Base-by-base conservation (phyloP, 371 early-diverging fungal genomes). In the Mortierella sp. region DNA sequence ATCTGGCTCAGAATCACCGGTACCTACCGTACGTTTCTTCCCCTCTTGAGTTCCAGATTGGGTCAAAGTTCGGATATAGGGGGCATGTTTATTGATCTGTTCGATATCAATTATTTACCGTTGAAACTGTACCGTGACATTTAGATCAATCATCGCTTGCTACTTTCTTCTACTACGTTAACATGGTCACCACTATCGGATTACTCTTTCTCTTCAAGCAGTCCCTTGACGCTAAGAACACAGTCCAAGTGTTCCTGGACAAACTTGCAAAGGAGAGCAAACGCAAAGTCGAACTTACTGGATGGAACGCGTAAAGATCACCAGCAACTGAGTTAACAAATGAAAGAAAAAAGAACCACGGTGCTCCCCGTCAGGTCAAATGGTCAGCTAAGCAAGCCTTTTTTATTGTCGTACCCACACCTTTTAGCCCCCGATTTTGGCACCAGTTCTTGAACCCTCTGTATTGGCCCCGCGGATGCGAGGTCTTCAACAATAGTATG, bases 401-500 rank as follows among this genome's bases (percentile, higher is more conserved):
- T n/a, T n/a, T n/a, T n/a, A n/a, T n/a, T n/a, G n/a, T n/a, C n/a
- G n/a, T n/a, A n/a, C 15, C 12, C 30, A 21, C 11, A 14, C 21
- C n/a, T 23, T 15, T 26, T 64, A 75, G 76, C 24, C 56, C 57
- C 9, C 39, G 49, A 12, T 80, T 80, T 60, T 80, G 73, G 80
- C 55, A 64, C 19, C 71, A 82, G 26, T 60, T 86, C 24, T 43
- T 85, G 28, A 85, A 86, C 54, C 89, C 89, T 1, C 31, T 82
- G 31, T 82, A 81, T 70, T 70, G 58, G 50, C 79, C 87, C 17
- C 24, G 70, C 2, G 56, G 80, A 43, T 82, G 80, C 28, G 79
- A 75, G 19, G 50, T 82, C 7, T 82, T 85, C 69, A 80, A 79
- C 5, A 81, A 86, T 56, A 88, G 89, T 87, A 83, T n/a, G n/a